Base-by-base conservation (phyloP, 1,284 basidiomycete species). In the Ceratobasidium theobromae region DNA sequence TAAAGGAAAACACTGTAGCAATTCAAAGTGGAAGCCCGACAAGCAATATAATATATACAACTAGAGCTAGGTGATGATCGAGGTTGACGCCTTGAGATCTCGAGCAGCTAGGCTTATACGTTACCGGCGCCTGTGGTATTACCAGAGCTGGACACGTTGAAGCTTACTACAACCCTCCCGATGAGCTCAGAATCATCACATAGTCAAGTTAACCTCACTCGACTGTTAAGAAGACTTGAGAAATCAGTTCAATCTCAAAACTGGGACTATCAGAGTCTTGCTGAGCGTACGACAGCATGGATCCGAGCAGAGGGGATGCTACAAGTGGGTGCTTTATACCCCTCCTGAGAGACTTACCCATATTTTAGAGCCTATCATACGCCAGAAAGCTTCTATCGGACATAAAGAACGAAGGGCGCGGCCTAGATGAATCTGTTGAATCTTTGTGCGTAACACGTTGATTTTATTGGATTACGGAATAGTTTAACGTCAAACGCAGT, bases 201-300 rank as follows among this genome's bases (percentile, higher is more conserved):
- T 69, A 86, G 90, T 77, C 81, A 83, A 69, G 82, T 91, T 16
- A 91, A 91, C 73, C 78, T 91, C 8, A 75, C 77, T 9, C 80
- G 87, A 40, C 79, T 91, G 1, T 76, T 90, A 5, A 79, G 81
- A 48, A 76, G 84, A 64, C 78, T 91, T 0, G 86, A 90, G 68
- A 84, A 82, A 69, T 78, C 80, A 2, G 76, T 84, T 0, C 74
- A 79, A 4, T 77, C 79, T 11, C 76, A 79, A 18, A 77, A 82
- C 33, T 86, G 86, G 84, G 71, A 77, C 11, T 64, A 64, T 41
- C 60, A 64, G 51, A 64, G 18, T 4, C 75, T 75, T 38, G 74
- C 73, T n/a, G 68, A 71, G 23, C 70, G 73, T 0, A 68, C 71
- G 51, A 73, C 75, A n/a, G 72, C 76, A 48, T 87, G 84, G 85